Percentiles rank a stretch among this genome's conserved stretches.
These are phyloP conservation scores for Grosmannia huntii DNA, from an alignment of 2,329 filamentous ascomycete genomes.

Conservation along the genomic window DNA sequence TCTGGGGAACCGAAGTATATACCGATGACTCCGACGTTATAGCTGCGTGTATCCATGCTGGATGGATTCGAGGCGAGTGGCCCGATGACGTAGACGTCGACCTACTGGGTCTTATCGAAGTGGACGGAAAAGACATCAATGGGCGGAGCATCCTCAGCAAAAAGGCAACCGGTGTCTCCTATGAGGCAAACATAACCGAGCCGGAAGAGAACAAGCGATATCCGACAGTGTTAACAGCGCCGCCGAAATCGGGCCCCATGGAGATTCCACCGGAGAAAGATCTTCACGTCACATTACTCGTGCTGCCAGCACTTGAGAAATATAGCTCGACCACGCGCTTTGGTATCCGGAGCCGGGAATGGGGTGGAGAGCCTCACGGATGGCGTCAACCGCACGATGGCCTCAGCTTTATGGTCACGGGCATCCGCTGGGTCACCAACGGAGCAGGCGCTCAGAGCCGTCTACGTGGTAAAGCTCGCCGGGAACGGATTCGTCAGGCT, in stretches of 20 bases:
- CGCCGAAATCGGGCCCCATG: conserved; percentile 49
- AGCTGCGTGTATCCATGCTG: conserved; percentile 83
- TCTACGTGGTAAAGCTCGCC: conserved; percentile 40
- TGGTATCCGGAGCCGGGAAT: conserved; percentile 71
- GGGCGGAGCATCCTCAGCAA: conserved; percentile 20
- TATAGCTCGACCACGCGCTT: conserved; percentile 66
- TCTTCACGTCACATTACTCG: conserved; percentile 72
- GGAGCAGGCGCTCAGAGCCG: conserved; percentile 50
- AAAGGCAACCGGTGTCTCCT: conserved; percentile 9
- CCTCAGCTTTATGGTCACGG: conserved; percentile 74
- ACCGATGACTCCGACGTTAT: conserved; percentile 92
- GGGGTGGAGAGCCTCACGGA: conserved; percentile 33
- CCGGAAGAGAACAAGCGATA: conserved; percentile 11
- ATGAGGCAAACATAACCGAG: background rate
- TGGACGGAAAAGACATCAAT: conserved; percentile 1
- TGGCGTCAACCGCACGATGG: conserved; percentile 52
- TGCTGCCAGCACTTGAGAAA: conserved; percentile 65
- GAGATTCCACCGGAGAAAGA: conserved; percentile 57
- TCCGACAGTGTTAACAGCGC: conserved; percentile 34
- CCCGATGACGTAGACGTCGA: conserved; percentile 59
- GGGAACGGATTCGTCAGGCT: conserved; percentile 43
- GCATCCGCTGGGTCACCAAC: conserved; percentile 71
- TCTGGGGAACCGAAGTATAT: conserved; percentile 93
- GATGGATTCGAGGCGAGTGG: conserved; percentile 87
- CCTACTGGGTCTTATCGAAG: conserved; percentile 44